A percentile compares a stretch with the other conserved stretches of the same genome.
These are phyloP conservation scores for Lactifluus hygrophoroides DNA, from an alignment of 768 basidiomycete genomes.

Conservation along the genomic window DNA sequence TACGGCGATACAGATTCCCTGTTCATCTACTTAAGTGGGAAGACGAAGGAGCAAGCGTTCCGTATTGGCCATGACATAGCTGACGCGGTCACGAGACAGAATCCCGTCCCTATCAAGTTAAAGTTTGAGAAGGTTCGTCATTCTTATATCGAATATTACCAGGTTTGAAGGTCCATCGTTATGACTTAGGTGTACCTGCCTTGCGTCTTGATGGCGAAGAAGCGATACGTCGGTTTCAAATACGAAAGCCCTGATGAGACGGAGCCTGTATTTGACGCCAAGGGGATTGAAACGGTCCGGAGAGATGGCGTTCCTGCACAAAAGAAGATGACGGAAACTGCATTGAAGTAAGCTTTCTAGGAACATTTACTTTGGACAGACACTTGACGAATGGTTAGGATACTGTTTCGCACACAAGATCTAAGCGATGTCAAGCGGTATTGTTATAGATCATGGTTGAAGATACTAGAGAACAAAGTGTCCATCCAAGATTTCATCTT, in stretches of 20 bases:
- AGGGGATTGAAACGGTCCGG: conserved; percentile 95
- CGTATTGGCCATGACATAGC: conserved; percentile 89
- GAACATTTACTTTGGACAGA: not conserved
- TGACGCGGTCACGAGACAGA: conserved; percentile 73
- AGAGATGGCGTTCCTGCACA: conserved; percentile 88
- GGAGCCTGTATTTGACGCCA: conserved; percentile 84
- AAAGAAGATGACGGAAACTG: conserved; percentile 85
- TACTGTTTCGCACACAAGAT: conserved; percentile 85
- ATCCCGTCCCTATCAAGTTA: conserved; percentile 87
- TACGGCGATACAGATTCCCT: conserved; percentile 98
- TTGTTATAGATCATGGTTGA: conserved; percentile 76
- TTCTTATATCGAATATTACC: not conserved
- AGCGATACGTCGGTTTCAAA: conserved; percentile 96
- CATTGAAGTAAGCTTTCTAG: conserved; percentile 59
- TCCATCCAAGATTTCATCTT: conserved; percentile 93
- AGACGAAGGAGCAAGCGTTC: conserved; percentile 91
- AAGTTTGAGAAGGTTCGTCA: conserved; percentile 88
- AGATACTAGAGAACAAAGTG: conserved; percentile 69
- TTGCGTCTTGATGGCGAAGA: conserved; percentile 94
- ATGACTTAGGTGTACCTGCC: conserved; percentile 80
- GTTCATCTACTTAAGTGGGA: conserved; percentile 86
- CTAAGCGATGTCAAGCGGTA: conserved; percentile 85
- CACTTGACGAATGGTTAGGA: conserved; percentile 36
- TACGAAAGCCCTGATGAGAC: conserved; percentile 77
- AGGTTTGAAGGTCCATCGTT: not conserved